A percentile compares a stretch with the other conserved stretches of the same genome.
These are phyloP conservation scores for Aspergillus neotritici DNA, from an alignment of 2,329 filamentous ascomycete species.

Conservation along the genomic window DNA sequence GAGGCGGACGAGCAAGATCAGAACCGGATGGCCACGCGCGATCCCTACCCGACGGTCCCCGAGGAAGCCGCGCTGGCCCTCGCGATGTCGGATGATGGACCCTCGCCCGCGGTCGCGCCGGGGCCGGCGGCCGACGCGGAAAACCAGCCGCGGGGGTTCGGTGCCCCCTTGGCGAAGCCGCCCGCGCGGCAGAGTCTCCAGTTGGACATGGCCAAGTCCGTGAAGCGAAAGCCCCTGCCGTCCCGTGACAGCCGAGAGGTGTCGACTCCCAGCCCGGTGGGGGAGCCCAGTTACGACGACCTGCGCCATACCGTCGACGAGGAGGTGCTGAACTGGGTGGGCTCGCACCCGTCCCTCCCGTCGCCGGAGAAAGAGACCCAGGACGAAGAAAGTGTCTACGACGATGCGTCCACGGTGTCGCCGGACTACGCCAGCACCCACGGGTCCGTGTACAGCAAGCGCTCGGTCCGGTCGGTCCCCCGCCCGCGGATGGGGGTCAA, in stretches of 20 bases:
- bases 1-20: constrained; percentile 31
- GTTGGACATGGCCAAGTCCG: constrained; percentile 40
- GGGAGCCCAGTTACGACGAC: constrained; percentile 38
- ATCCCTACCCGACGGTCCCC: constrained; percentile 12
- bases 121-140: too few relatives aligned
- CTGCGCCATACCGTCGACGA: constrained; percentile 42
- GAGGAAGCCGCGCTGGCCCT: constrained; percentile 2
- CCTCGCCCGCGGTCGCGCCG: too few relatives aligned
- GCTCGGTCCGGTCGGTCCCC: constrained; percentile 38
- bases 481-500: constrained; percentile 72
- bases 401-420: constrained; percentile 58
- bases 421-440: constrained; percentile 74
- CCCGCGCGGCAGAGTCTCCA: constrained; percentile 11
- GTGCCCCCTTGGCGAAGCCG: constrained; percentile 4
- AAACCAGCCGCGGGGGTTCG: constrained; percentile 1
- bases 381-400: constrained; percentile 48
- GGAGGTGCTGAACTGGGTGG: constrained; percentile 47
- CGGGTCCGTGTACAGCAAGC: constrained; percentile 46
- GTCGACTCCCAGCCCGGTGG: constrained; percentile 19
- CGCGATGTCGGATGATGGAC: constrained; percentile 1
- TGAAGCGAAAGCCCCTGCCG: constrained; percentile 51
- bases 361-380: constrained; percentile 22
- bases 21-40: constrained; percentile 37
- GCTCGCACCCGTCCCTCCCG: constrained; percentile 23
- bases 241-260: constrained; percentile 23